These are phyloP conservation scores for Globisporangium iwayamae DNA, from an alignment of 352 stramenopile genomes.

Conservation along the genomic window DNA sequence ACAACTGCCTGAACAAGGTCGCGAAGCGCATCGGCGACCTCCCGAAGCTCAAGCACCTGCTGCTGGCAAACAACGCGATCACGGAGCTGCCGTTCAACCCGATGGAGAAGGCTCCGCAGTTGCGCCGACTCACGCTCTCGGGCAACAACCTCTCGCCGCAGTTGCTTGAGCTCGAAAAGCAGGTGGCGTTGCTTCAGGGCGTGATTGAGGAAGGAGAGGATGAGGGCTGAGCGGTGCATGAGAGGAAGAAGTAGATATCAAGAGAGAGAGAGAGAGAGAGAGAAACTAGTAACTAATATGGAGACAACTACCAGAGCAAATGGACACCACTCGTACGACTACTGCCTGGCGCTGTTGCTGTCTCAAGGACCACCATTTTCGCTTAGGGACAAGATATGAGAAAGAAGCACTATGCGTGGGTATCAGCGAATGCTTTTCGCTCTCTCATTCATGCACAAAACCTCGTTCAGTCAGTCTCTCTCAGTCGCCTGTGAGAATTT, in stretches of 20 bases:
- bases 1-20: slow-evolving; percentile 81
- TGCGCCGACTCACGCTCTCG: slow-evolving; percentile 76
- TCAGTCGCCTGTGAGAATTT: not conserved
- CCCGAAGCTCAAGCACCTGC: slow-evolving; percentile 71
- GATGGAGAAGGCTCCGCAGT: slow-evolving; percentile 54
- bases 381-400: no score
- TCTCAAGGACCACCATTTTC: no score
- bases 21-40: slow-evolving; percentile 81
- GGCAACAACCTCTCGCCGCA: slow-evolving; percentile 66
- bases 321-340: no score
- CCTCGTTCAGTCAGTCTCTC: not conserved
- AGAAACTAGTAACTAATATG: not conserved
- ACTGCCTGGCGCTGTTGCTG: no score
- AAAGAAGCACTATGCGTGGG: no score
- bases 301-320: not conserved
- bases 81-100: slow-evolving; percentile 79
- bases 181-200: slow-evolving; percentile 46
- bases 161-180: slow-evolving; percentile 58
- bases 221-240: slow-evolving; percentile 11
- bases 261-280: not conserved
- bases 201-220: slow-evolving; percentile 58
- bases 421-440: no score
- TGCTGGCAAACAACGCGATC: slow-evolving; percentile 85
- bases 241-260: not conserved
- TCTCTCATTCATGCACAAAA: not conserved